These are phyloP conservation scores for Geranium rotundifolium DNA, from an alignment of 345 rosid genomes.

Conservation along the genomic window DNA sequence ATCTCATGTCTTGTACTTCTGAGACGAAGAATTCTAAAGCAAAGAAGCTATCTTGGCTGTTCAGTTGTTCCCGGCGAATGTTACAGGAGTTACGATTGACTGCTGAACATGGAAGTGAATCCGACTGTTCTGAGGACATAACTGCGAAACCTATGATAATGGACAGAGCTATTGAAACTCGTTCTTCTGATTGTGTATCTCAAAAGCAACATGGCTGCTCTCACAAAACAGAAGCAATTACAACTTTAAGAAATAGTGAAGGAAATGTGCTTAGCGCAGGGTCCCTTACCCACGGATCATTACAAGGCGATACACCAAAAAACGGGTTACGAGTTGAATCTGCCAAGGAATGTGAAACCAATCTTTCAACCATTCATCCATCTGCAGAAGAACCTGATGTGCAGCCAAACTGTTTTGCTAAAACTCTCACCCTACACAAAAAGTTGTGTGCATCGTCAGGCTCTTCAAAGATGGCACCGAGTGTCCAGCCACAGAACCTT, in stretches of 20 bases:
- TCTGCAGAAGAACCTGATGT: slow-evolving; percentile 20
- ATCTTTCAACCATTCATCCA: slow-evolving; percentile 7
- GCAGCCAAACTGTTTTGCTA: slow-evolving; percentile 34
- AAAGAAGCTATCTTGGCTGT: slow-evolving; percentile 50
- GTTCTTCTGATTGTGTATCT: slow-evolving; percentile 26
- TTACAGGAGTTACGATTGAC: slow-evolving; percentile 32
- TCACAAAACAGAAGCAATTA: slow-evolving; percentile 24
- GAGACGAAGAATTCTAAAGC: slow-evolving; percentile 36
- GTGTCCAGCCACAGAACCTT: slow-evolving; percentile 20
- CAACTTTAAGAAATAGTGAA: slow-evolving; percentile 55
- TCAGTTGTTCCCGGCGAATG: slow-evolving; percentile 66
- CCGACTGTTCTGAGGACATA: slow-evolving; percentile 28
- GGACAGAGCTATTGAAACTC: slow-evolving; percentile 18
- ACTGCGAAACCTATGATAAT: slow-evolving; percentile 37
- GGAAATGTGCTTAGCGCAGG: slow-evolving; percentile 61
- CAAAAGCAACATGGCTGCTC: slow-evolving; percentile 19
- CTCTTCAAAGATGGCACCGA: slow-evolving; percentile 8
- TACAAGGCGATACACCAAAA: slow-evolving; percentile 19
- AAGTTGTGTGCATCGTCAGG: slow-evolving; percentile 14
- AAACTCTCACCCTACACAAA: slow-evolving; percentile 21
- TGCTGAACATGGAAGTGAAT: slow-evolving; percentile 25
- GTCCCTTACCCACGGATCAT: slow-evolving; percentile 24
- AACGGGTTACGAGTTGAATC: slow-evolving; percentile 16
- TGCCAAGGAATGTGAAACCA: slow-evolving; percentile 17
- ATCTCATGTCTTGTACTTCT: slow-evolving; percentile 39